These are phyloP conservation scores for Hypoxylon perforatum DNA, from an alignment of 495 filamentous ascomycete genomes.

Conservation along the genomic window DNA sequence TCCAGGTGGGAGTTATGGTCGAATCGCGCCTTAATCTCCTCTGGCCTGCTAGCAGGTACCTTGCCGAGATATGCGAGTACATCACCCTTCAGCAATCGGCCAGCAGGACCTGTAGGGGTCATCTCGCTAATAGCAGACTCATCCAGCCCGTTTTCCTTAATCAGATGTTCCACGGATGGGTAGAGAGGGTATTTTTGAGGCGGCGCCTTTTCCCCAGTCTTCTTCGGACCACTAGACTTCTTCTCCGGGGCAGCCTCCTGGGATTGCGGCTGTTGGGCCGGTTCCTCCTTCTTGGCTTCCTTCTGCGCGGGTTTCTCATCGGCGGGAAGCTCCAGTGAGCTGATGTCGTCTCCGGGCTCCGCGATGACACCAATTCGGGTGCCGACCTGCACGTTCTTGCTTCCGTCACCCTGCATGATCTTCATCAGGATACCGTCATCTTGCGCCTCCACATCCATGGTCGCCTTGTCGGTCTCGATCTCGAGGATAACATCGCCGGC, in stretches of 20 bases:
- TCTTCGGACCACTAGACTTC: slow-evolving; percentile 30
- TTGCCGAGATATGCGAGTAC: slow-evolving; percentile 89
- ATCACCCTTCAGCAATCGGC: slow-evolving; percentile 93
- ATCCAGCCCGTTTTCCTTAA: slow-evolving; percentile 79
- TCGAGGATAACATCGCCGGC: slow-evolving; percentile 85
- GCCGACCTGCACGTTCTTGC: slow-evolving; percentile 77
- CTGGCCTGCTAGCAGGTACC: slow-evolving; percentile 74
- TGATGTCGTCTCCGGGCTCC: slow-evolving; percentile 78
- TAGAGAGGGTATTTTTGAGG: slow-evolving; percentile 80
- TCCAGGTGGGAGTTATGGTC: slow-evolving; percentile 84
- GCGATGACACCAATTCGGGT: slow-evolving; percentile 79
- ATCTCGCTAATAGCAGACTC: slow-evolving; percentile 80
- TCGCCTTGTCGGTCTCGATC: slow-evolving; percentile 89
- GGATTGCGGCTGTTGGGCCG: slow-evolving; percentile 43
- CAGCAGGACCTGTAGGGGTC: slow-evolving; percentile 85
- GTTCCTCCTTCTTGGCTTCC: slow-evolving; percentile 49
- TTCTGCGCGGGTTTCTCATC: slow-evolving; percentile 61
- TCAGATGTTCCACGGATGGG: slow-evolving; percentile 84
- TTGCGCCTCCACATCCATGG: slow-evolving; percentile 91
- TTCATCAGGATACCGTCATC: slow-evolving; percentile 84
- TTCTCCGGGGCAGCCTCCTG: slow-evolving; percentile 29
- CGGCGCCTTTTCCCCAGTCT: slow-evolving; percentile 37
- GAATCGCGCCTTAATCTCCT: slow-evolving; percentile 74
- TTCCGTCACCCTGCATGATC: slow-evolving; percentile 76
- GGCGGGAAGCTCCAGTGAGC: slow-evolving; percentile 71